A percentile compares a stretch with the other conserved stretches of the same genome.
Conservation (phyloP, 2,329 filamentous ascomycete species). For the Grosmannia huntii region DNA sequence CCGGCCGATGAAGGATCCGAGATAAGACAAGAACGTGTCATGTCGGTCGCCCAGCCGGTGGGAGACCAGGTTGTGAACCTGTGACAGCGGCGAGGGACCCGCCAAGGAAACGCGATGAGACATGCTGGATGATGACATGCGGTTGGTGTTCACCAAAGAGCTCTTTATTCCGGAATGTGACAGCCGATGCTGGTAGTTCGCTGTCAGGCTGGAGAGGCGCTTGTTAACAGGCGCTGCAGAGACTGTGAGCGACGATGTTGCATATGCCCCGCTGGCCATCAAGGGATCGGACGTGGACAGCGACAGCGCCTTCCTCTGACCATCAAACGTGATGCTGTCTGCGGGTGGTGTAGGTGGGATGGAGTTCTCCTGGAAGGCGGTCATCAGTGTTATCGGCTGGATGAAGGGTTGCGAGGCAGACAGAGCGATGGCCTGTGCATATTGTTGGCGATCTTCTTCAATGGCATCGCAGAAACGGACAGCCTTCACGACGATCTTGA, state of each 20-base stretch:
- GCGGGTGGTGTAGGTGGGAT: constrained; percentile 52
- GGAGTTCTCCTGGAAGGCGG: constrained; percentile 40
- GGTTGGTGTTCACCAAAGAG: constrained; percentile 19
- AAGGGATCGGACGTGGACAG: neutral
- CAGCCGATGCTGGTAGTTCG: constrained; percentile 18
- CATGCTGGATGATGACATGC: constrained; percentile 41
- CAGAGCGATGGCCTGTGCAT: constrained; percentile 36
- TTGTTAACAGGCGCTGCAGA: constrained; percentile 21
- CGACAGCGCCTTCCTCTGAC: constrained; percentile 6
- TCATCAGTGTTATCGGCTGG: constrained; percentile 44
- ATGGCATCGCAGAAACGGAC: constrained; percentile 83
- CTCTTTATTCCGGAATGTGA: constrained; percentile 25
- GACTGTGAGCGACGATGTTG: neutral
- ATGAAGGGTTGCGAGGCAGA: constrained; percentile 20
- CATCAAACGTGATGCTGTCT: constrained; percentile 39
- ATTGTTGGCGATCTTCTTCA: constrained; percentile 46
- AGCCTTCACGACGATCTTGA: constrained; percentile 83
- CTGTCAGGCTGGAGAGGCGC: constrained; percentile 25
- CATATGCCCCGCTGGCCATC: neutral
- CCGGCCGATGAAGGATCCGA: constrained; percentile 84
- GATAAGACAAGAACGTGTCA: constrained; percentile 77
- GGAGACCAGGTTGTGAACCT: constrained; percentile 65
- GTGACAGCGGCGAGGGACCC: constrained; percentile 49
- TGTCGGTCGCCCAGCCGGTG: constrained; percentile 69
- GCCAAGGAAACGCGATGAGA: constrained; percentile 68